A percentile compares a stretch with the other conserved stretches of the same genome.
Evolutionary conservation across 2,329 filamentous ascomycete species (phyloP).

Genomic region (Botrytis hyacinthi): DNA sequence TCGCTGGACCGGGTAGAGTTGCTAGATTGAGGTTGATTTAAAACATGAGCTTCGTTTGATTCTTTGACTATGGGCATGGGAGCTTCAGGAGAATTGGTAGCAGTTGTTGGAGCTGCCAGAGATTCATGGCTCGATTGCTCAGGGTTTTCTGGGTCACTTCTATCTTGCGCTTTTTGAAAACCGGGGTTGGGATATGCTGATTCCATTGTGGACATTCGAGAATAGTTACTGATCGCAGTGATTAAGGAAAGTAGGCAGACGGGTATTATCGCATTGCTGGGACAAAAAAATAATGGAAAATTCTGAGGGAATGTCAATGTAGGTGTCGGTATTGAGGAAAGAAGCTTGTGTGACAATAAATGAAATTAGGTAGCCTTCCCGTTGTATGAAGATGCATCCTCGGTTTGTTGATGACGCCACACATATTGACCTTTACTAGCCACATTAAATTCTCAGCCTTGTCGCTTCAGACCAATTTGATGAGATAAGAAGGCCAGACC

Average conservation of each 20-base stretch:
- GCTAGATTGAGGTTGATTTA: conserved; percentile 12
- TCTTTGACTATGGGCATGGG: not conserved
- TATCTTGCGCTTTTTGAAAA: conserved; percentile 1
- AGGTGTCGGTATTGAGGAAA: not conserved
- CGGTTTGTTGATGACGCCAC: conserved; percentile 6
- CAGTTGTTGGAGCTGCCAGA: not conserved
- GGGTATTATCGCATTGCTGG: conserved; percentile 7
- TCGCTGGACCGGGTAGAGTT: not conserved
- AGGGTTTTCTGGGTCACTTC: not conserved
- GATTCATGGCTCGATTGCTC: conserved; percentile 1
- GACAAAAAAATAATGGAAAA: not conserved
- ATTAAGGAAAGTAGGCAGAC: not conserved
- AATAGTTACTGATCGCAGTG: not conserved
- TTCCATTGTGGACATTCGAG: not conserved
- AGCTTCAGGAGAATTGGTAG: not conserved
- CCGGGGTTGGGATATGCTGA: not conserved
- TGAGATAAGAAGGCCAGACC: not conserved
- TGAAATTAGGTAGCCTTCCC: not conserved
- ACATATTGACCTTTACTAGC: not conserved
- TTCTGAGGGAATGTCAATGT: not conserved
- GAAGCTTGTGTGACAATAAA: not conserved
- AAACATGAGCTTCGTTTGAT: not conserved
- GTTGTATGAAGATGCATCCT: not conserved
- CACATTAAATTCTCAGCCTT: conserved; percentile 1
- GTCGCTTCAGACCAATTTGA: not conserved